phyloP scores from a whole-genome alignment of 306 rosid species.

The Corylus americana region DNA sequence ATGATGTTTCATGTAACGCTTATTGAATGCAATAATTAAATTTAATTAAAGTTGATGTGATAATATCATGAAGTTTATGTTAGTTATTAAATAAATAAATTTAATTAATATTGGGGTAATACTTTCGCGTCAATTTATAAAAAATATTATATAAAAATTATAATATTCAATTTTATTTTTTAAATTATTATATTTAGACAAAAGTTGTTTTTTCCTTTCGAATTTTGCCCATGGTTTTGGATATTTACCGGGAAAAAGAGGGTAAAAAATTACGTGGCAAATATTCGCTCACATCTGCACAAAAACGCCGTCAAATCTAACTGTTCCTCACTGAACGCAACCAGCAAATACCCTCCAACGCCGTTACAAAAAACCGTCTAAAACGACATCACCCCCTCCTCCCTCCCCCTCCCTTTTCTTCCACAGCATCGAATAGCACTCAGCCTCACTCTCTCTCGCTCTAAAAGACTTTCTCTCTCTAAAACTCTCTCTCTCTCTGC shows the following conservation, averaged over 20 bases:
- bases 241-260: background rate
- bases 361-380: constrained; percentile 31
- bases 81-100: no score
- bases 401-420: background rate
- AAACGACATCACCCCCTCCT: constrained; percentile 18
- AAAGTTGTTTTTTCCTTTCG: background rate
- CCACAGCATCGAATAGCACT: constrained; percentile 5
- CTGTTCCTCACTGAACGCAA: background rate
- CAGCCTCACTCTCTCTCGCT: constrained; percentile 19
- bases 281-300: background rate
- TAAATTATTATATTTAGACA: background rate
- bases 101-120: no score
- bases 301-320: constrained; percentile 28
- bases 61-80: no score
- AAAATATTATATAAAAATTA: no score
- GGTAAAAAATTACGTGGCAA: background rate
- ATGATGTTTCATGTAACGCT: no score
- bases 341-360: constrained; percentile 13
- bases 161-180: no score
- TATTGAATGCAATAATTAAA: no score
- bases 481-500: constrained; percentile 17
- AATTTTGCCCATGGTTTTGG: background rate
- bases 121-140: no score
- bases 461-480: constrained; percentile 13
- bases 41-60: no score